Percentiles rank a stretch among this genome's conserved stretches.
Conservation (phyloP, 768 basidiomycete species). For the Goffeauzyma gilvescens region DNA sequence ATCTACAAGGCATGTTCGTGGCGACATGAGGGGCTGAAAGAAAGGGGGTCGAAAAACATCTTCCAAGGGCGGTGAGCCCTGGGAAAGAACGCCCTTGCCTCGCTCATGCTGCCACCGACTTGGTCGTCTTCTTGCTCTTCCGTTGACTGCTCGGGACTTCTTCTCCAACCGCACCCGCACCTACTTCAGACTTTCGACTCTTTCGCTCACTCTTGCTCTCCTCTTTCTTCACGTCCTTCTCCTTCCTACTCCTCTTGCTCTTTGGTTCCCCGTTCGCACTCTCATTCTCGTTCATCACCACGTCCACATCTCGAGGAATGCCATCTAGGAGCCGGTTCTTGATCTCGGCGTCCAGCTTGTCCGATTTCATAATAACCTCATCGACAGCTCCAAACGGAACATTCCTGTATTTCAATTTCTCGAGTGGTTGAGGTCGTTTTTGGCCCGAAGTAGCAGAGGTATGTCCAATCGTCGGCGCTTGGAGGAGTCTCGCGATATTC, state of each 20-base stretch:
- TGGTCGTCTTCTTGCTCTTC: no score
- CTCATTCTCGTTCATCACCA: not conserved
- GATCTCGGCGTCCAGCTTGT: not conserved
- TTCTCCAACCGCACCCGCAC: no score
- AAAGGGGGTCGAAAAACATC: no score
- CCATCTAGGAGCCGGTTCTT: not conserved
- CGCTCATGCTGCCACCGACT: no score
- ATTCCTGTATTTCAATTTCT: slow-evolving; percentile 29
- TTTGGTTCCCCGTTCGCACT: not conserved
- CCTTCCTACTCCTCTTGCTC: not conserved
- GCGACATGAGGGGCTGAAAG: no score
- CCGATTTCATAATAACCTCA: slow-evolving; percentile 1
- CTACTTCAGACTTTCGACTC: no score
- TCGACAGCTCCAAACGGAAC: slow-evolving; percentile 18
- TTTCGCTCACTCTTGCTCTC: no score
- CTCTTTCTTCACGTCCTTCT: not conserved
- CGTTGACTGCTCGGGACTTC: no score
- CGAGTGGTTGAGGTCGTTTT: slow-evolving; percentile 22
- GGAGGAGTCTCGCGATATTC: no score
- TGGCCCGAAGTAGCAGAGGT: slow-evolving; percentile 1
- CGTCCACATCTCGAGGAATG: not conserved
- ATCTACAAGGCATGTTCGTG: no score
- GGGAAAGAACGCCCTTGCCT: no score
- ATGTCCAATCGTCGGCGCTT: slow-evolving; percentile 4
- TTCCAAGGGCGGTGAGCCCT: no score